Conservation (phyloP, 768 basidiomycete genomes). For the Butyriboletus loyo region DNA sequence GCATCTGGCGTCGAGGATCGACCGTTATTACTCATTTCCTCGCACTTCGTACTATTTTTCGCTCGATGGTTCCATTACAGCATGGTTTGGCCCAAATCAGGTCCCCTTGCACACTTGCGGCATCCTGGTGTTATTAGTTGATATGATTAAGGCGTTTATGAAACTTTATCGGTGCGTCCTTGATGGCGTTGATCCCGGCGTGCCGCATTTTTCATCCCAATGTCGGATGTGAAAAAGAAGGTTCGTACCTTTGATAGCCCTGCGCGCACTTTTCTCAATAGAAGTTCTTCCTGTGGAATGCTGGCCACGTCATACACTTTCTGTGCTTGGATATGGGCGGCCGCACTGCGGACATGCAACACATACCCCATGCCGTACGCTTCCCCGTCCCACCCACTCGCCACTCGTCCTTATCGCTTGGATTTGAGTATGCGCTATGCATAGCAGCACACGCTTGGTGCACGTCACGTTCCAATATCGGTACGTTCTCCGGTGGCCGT, state of each 20-base stretch:
- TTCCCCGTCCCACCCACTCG: neutral
- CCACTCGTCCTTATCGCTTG: neutral
- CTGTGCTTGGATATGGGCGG: slow-evolving; percentile 11
- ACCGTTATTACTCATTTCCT: slow-evolving; percentile 7
- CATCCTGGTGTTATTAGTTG: slow-evolving; percentile 19
- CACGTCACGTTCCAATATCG: slow-evolving; percentile 10
- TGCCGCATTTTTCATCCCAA: slow-evolving; percentile 20
- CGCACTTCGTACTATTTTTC: slow-evolving; percentile 10
- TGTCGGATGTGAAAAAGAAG: slow-evolving; percentile 22
- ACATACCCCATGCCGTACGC: neutral
- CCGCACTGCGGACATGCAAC: slow-evolving; percentile 25
- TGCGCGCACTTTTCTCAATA: slow-evolving; percentile 12
- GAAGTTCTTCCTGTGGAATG: slow-evolving; percentile 21
- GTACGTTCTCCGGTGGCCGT: neutral
- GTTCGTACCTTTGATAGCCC: slow-evolving; percentile 24
- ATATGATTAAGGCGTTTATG: slow-evolving; percentile 27
- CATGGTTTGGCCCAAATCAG: slow-evolving; percentile 13
- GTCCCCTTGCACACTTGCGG: slow-evolving; percentile 11
- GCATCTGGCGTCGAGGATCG: slow-evolving; percentile 20
- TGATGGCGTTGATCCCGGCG: slow-evolving; percentile 28
- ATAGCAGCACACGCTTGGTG: neutral
- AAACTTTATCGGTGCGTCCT: slow-evolving; percentile 26
- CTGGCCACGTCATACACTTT: slow-evolving; percentile 18
- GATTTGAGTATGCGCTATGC: neutral
- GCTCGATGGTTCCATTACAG: slow-evolving; percentile 22